These are phyloP conservation scores for Colletotrichum kahawae DNA, from an alignment of 2,329 filamentous ascomycete species.

Conservation along the genomic window DNA sequence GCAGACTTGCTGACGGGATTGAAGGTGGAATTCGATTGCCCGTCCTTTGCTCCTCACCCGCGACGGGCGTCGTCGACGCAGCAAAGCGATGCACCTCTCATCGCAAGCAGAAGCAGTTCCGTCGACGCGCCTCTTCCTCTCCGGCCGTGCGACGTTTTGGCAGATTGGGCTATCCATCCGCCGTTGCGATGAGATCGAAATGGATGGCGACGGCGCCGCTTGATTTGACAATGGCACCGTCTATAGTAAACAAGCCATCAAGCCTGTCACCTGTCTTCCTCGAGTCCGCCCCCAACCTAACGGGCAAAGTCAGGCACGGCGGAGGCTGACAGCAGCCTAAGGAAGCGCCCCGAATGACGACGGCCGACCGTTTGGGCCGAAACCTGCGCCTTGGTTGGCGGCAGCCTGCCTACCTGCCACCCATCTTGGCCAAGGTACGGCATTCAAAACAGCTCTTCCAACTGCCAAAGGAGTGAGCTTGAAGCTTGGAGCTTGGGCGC, in stretches of 20 bases:
- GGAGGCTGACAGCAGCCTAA: constrained; percentile 31
- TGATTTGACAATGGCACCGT: constrained; percentile 40
- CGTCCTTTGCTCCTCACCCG: background rate
- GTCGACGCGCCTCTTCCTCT: background rate
- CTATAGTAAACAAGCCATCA: constrained; percentile 14
- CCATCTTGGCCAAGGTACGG: background rate
- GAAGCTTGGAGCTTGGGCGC: background rate
- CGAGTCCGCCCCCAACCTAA: constrained; percentile 1
- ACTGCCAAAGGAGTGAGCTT: background rate
- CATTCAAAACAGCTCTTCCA: background rate
- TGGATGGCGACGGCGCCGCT: constrained; percentile 29
- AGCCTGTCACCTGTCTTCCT: constrained; percentile 15
- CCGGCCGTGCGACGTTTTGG: background rate
- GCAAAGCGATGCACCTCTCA: background rate
- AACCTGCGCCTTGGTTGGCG: constrained; percentile 12
- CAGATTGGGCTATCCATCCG: constrained; percentile 22
- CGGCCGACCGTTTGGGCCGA: constrained; percentile 7
- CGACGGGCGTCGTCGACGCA: background rate
- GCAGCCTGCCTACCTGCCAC: background rate
- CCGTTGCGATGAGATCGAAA: constrained; percentile 28
- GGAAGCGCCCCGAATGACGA: constrained; percentile 5
- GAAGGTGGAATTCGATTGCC: background rate
- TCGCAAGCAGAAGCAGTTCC: background rate
- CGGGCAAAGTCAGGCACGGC: constrained; percentile 27
- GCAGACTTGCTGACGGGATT: background rate